Conservation (phyloP, 78 protist genomes). For the Cavenderia fasciculata region DNA sequence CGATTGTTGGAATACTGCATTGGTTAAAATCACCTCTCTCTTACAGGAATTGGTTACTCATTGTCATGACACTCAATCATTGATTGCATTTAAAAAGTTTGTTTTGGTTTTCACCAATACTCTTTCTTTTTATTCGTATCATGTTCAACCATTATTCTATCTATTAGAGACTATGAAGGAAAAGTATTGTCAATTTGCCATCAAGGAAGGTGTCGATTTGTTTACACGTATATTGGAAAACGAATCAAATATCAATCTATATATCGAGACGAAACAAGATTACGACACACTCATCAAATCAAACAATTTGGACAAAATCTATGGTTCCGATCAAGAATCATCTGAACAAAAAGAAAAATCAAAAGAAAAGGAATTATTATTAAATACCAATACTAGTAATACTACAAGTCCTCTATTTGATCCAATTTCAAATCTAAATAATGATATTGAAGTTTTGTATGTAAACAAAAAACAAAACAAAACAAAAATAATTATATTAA, state of each 20-base stretch:
- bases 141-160: slow-evolving; percentile 65
- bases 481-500: background rate
- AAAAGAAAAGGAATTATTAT: background rate
- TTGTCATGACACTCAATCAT: slow-evolving; percentile 57
- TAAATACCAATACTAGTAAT: background rate
- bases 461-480: background rate
- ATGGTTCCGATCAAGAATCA: background rate
- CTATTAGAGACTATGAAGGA: slow-evolving; percentile 70
- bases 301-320: slow-evolving; percentile 34
- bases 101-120: slow-evolving; percentile 64
- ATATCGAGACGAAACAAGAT: slow-evolving; percentile 14
- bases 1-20: slow-evolving; percentile 60
- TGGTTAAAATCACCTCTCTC: slow-evolving; percentile 59
- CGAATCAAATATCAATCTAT: slow-evolving; percentile 19
- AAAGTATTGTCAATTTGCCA: slow-evolving; percentile 53
- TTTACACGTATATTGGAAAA: slow-evolving; percentile 49
- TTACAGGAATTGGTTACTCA: slow-evolving; percentile 59
- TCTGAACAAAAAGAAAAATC: background rate
- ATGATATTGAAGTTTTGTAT: background rate
- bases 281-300: slow-evolving; percentile 12
- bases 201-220: slow-evolving; percentile 35
- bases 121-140: slow-evolving; percentile 41
- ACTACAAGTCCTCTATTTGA: background rate
- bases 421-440: background rate
- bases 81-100: slow-evolving; percentile 66